A percentile compares a stretch with the other conserved stretches of the same genome.
Conservation (phyloP, 176 grass and related monocot species). For the Luzula sylvatica region DNA sequence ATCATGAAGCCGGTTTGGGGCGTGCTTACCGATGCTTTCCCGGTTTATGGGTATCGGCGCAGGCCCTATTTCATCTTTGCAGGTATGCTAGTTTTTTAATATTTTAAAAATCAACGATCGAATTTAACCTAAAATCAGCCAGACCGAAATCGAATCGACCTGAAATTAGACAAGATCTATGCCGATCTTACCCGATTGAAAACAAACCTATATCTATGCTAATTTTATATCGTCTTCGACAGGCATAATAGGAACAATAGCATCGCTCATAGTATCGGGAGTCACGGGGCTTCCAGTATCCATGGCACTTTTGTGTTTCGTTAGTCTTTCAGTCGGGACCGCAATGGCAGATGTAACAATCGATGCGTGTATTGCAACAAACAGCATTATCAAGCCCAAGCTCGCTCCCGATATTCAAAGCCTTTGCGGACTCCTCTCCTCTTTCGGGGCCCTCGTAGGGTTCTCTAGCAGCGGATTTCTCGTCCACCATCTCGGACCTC, state of each 20-base stretch:
- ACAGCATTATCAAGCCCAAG: constrained; percentile 70
- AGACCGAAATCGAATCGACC: too few species aligned
- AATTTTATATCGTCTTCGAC: too few species aligned
- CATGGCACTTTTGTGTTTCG: constrained; percentile 51
- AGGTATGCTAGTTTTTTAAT: constrained; percentile 32
- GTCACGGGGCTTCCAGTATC: constrained; percentile 31
- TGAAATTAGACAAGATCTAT: too few species aligned
- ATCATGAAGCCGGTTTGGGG: constrained; percentile 88
- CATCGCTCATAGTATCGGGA: constrained; percentile 33
- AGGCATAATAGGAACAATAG: constrained; percentile 51
- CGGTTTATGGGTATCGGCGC: constrained; percentile 64
- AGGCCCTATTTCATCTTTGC: constrained; percentile 81
- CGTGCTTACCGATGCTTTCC: constrained; percentile 69
- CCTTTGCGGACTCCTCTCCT: constrained; percentile 62
- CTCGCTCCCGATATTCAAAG: constrained; percentile 86
- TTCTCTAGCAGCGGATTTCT: constrained; percentile 71
- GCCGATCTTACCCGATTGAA: too few species aligned
- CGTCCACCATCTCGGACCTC: constrained; percentile 60
- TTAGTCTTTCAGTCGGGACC: constrained; percentile 54
- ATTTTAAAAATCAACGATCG: too few species aligned
- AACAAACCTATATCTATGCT: too few species aligned
- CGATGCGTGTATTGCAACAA: constrained; percentile 85
- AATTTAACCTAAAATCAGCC: too few species aligned
- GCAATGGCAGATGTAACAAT: constrained; percentile 85
- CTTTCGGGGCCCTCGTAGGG: constrained; percentile 66